These are phyloP conservation scores for Raphanus hybrid DNA, from an alignment of 441 rosid genomes.

Conservation along the genomic window DNA sequence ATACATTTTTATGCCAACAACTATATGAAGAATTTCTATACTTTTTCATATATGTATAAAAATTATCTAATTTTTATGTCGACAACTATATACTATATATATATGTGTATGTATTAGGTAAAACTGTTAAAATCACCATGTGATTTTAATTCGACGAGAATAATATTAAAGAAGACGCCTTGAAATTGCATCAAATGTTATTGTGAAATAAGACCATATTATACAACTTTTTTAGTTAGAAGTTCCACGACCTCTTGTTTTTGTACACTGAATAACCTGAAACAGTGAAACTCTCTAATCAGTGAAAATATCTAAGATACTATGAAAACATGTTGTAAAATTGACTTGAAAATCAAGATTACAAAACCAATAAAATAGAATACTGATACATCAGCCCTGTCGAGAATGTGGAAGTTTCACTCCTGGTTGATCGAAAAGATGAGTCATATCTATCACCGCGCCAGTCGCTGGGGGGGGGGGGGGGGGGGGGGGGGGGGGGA, in stretches of 20 bases:
- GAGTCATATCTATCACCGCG: not conserved
- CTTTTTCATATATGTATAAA: not conserved
- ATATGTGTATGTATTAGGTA: not conserved
- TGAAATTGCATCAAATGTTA: not conserved
- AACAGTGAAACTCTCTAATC: not conserved
- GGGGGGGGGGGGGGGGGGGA: not conserved
- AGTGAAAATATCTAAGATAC: not conserved
- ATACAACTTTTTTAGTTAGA: not conserved
- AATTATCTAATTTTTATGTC: not conserved
- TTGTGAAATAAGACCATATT: not conserved
- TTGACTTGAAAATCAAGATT: not conserved
- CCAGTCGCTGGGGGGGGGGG: not conserved
- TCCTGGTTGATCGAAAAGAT: too few relatives aligned
- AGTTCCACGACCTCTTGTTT: not conserved
- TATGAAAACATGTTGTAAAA: not conserved
- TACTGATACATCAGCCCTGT: not conserved
- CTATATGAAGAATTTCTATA: not conserved
- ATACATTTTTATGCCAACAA: not conserved
- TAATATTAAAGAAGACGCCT: not conserved
- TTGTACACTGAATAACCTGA: not conserved
- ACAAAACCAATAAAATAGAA: not conserved
- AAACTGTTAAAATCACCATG: not conserved
- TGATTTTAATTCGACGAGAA: not conserved
- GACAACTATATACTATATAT: not conserved
- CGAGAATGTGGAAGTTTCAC: not conserved